Base-by-base conservation (phyloP, 768 basidiomycete genomes). In the Cystoderma amianthinum region DNA sequence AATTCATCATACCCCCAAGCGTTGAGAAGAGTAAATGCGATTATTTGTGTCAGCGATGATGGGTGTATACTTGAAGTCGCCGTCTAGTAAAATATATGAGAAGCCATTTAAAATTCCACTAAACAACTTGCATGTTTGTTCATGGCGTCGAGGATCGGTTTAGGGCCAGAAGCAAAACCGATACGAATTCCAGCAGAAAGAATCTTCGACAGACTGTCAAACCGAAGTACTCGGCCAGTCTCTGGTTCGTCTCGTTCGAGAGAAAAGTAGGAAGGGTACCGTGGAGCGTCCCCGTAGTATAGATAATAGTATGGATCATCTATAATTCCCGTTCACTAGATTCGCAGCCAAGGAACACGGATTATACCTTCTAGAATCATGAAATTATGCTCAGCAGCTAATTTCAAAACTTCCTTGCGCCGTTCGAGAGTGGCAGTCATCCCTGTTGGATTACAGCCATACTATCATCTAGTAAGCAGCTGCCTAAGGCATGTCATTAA, bases 201-300 rank as follows among this genome's bases (percentile, higher is more conserved):
- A 32, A 94, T 68, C 65, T 96, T 96, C 41, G 85, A 90, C 41
- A 95, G 69, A 54, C 86, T 90, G 56, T 96, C 93, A 57, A 95
- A 91, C 30, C 93, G 78, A 15, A 95, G 51, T 25, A 95, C 90
- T 10, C 82, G 77, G 2, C 93, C 93, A 17, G 76, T 72, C 49
- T 80, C 74, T 25, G 73, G 68, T 48, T 76, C 73, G 39, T 78
- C 71, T 9, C 65, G 68, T 59, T 96, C 93, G 24, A 95, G 71
- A 28, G 76, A 69, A 54, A 94, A 92, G 61, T 93, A 95, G 0
- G 84, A 88, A 1, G 83, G 77, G 10, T 80, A 78, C 12, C 82
- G 72, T 18, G 78, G 67, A 6, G 60, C 58, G 13, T 67, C 60
- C 24, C 86, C 85, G 47, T 82, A 93, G 62, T 90, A 88, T 41